Conservation (phyloP, 495 filamentous ascomycete genomes). For the Tuber aestivum region DNA sequence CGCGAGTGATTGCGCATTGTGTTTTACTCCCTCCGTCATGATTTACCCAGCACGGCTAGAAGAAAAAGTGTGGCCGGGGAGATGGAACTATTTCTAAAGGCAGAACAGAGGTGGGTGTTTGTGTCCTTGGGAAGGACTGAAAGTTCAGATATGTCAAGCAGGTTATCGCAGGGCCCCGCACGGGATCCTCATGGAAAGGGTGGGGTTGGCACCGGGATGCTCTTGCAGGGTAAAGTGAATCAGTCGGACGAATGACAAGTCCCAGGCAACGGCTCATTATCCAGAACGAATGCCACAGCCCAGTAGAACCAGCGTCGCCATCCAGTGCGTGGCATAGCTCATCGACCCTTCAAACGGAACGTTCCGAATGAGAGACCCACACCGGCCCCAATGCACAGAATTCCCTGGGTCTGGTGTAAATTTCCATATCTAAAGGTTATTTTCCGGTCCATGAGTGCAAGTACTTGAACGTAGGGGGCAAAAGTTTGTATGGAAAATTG, state of each 20-base stretch:
- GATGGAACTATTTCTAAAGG: not conserved
- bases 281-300: not conserved
- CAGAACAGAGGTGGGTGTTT: not conserved
- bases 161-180: not conserved
- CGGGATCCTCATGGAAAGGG: not conserved
- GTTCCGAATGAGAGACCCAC: not conserved
- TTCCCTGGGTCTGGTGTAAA: not conserved
- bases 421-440: not conserved
- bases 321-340: not conserved
- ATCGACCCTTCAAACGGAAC: not conserved
- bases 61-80: not conserved
- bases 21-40: not conserved
- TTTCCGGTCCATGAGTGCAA: not conserved
- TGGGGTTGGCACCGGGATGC: not conserved
- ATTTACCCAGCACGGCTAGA: not conserved
- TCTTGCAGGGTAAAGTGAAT: not conserved
- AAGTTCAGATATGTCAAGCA: not conserved
- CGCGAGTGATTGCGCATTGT: not conserved
- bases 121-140: not conserved
- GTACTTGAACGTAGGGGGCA: not conserved
- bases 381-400: not conserved
- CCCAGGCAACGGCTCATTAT: not conserved
- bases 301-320: not conserved
- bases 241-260: not conserved
- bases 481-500: too few relatives aligned